phyloP scores from a whole-genome alignment of 169 alveolate species.

The Eimeria brunetti region DNA sequence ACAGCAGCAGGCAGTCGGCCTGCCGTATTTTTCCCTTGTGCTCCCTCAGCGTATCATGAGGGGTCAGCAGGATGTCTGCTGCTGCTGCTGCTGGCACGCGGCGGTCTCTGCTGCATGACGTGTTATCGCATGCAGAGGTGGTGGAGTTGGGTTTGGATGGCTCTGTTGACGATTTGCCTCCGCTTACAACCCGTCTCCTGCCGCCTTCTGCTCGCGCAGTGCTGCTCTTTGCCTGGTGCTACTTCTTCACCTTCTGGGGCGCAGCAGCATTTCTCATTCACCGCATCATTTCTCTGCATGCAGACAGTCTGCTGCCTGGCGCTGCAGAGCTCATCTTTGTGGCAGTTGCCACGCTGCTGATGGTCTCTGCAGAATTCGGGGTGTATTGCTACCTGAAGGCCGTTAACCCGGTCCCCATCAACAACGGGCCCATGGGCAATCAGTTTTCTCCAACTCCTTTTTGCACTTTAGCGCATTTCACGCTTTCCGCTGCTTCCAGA shows the following conservation, averaged over 20 bases:
- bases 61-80: constrained; percentile 24
- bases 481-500: constrained; percentile 17
- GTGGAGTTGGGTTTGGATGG: constrained; percentile 60
- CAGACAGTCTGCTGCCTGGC: constrained; percentile 47
- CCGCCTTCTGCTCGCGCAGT: constrained; percentile 46
- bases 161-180: constrained; percentile 45
- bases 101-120: constrained; percentile 63
- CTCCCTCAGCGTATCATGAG: neutral
- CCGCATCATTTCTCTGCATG: neutral
- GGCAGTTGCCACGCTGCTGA: neutral
- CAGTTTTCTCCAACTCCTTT: neutral
- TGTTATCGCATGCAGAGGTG: constrained; percentile 52
- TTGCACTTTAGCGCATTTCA: constrained; percentile 38
- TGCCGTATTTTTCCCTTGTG: neutral
- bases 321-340: neutral
- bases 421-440: neutral
- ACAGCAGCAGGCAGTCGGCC: neutral
- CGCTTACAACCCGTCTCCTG: constrained; percentile 16
- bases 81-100: constrained; percentile 54
- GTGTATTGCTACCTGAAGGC: constrained; percentile 15
- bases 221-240: constrained; percentile 9
- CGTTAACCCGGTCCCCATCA: constrained; percentile 13
- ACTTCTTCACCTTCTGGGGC: constrained; percentile 18
- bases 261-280: constrained; percentile 8
- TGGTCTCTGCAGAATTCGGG: constrained; percentile 35